Percentiles rank a stretch among this genome's conserved stretches.
Conservation (phyloP, 306 rosid species). For the Acacia melanoxylon region DNA sequence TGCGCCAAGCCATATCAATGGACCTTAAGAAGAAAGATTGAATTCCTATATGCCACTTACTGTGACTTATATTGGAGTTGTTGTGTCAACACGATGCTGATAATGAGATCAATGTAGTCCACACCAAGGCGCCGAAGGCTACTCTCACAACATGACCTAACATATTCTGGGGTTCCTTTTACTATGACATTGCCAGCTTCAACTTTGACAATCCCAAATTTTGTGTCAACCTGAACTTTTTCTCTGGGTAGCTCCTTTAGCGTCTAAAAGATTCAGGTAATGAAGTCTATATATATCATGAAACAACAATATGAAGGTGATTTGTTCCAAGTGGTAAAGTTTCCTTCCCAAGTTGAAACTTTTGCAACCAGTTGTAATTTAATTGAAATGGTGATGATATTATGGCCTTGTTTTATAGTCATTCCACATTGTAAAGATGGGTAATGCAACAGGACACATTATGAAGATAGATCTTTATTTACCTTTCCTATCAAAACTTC, state of each 20-base stretch:
- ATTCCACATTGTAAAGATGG: background rate
- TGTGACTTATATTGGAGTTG: constrained; percentile 78
- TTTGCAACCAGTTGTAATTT: no score
- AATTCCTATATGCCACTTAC: constrained; percentile 37
- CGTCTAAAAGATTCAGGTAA: constrained; percentile 35
- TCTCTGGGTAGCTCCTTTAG: constrained; percentile 63
- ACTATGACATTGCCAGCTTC: constrained; percentile 34
- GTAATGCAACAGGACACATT: background rate
- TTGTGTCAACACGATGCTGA: constrained; percentile 79
- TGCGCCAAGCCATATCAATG: background rate
- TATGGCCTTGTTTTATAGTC: background rate
- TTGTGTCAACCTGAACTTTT: constrained; percentile 70
- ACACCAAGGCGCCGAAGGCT: constrained; percentile 80
- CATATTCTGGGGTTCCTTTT: constrained; percentile 83
- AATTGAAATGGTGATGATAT: background rate
- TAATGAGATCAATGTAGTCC: constrained; percentile 76
- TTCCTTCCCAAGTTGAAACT: background rate
- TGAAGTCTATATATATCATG: background rate
- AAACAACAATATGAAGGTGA: background rate
- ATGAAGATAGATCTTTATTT: background rate
- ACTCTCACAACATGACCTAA: constrained; percentile 68
- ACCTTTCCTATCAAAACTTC: constrained; percentile 83
- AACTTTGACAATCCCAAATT: constrained; percentile 59
- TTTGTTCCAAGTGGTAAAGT: background rate
- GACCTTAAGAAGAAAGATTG: background rate